phyloP scores from a whole-genome alignment of 129 eudicot species.

The Gnaphalium uliginosum region DNA sequence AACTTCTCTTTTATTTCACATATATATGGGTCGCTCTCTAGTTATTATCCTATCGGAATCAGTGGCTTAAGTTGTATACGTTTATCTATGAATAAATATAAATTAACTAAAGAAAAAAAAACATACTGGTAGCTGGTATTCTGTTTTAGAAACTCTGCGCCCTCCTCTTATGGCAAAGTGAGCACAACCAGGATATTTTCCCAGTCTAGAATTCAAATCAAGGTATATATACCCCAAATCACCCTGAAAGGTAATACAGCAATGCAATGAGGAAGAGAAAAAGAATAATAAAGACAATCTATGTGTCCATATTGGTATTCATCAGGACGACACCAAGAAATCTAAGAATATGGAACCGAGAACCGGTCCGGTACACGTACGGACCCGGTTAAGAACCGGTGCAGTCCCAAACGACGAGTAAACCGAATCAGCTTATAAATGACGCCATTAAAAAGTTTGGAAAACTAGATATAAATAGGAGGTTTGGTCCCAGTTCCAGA shows the following conservation, averaged over 20 bases:
- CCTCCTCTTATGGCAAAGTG: conserved; percentile 98
- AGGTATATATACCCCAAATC: conserved; percentile 93
- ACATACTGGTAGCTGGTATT: conserved; percentile 95
- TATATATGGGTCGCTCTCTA: conserved; percentile 10
- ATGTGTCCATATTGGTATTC: not conserved
- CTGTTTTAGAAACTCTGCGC: conserved; percentile 70
- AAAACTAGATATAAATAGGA: too few species aligned
- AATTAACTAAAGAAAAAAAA: not conserved
- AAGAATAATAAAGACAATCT: not conserved
- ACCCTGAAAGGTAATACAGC: conserved; percentile 51
- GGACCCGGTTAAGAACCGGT: not conserved
- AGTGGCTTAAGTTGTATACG: conserved; percentile 8
- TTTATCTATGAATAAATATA: not conserved
- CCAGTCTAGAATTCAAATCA: conserved; percentile 80
- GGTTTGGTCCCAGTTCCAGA: not conserved
- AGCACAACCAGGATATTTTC: conserved; percentile 90
- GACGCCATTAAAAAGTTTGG: not conserved
- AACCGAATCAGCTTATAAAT: too few species aligned
- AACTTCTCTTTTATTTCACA: not conserved
- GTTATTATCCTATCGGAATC: conserved; percentile 5
- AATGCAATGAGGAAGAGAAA: conserved; percentile 2
- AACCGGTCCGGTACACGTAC: too few species aligned
- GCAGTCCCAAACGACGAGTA: not conserved
- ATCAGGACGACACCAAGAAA: not conserved
- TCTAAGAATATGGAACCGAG: too few species aligned